These are phyloP conservation scores for Diospyros lotus DNA, from an alignment of 148 eudicot genomes.

Conservation along the genomic window DNA sequence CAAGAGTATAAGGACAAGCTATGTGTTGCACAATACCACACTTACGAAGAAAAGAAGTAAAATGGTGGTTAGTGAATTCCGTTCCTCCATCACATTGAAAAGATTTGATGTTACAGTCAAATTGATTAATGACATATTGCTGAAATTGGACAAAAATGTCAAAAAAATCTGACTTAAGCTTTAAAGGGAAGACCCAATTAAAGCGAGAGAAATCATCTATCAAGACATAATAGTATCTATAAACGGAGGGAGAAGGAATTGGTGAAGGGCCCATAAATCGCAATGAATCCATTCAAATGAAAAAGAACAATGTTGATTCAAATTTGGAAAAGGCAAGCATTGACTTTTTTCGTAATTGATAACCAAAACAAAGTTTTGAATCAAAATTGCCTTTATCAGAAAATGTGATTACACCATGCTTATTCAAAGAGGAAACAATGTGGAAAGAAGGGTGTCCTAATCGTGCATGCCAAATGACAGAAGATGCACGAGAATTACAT, in stretches of 20 bases:
- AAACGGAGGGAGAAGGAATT: too few species aligned
- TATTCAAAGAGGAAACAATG: not conserved
- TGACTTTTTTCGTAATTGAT: not conserved
- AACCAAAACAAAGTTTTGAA: not conserved
- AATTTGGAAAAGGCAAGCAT: not conserved
- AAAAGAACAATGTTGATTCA: not conserved
- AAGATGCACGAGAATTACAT: not conserved
- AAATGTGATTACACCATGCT: not conserved
- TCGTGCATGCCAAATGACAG: not conserved
- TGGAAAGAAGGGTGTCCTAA: not conserved
- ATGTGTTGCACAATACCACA: not conserved
- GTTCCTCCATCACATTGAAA: too few species aligned
- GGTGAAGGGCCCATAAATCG: too few species aligned
- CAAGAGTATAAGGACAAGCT: not conserved
- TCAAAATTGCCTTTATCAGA: not conserved
- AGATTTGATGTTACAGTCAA: too few species aligned
- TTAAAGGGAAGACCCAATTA: too few species aligned
- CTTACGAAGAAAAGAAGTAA: not conserved
- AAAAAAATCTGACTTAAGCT: too few species aligned
- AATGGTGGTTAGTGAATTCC: too few species aligned
- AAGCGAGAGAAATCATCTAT: too few species aligned
- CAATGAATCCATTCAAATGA: too few species aligned
- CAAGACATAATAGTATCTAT: not conserved
- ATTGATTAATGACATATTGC: too few species aligned
- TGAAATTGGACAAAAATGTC: too few species aligned